A percentile compares a stretch with the other conserved stretches of the same genome.
These are phyloP conservation scores for Cryphonectria radicalis DNA, from an alignment of 2,329 filamentous ascomycete genomes.

Conservation along the genomic window DNA sequence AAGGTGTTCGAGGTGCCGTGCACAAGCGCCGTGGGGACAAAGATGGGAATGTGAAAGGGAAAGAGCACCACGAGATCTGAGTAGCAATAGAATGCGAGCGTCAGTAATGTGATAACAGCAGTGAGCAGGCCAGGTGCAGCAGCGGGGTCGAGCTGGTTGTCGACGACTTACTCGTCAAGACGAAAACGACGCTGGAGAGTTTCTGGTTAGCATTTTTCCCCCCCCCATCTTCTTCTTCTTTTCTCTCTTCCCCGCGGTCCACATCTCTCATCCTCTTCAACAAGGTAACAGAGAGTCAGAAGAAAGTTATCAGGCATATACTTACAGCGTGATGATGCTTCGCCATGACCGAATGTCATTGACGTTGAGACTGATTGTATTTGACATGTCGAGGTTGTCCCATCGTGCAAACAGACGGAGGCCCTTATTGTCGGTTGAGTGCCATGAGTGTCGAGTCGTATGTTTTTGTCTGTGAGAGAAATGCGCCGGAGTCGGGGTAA, in stretches of 20 bases:
- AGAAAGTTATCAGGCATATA: no score
- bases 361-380: slow-evolving; percentile 48
- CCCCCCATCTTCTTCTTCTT: no score
- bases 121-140: slow-evolving; percentile 1
- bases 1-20: slow-evolving; percentile 50
- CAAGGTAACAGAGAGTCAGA: not conserved
- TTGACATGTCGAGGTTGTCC: slow-evolving; percentile 20
- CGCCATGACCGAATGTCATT: slow-evolving; percentile 65
- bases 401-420: not conserved
- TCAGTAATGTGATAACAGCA: not conserved
- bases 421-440: not conserved
- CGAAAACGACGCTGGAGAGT: slow-evolving; percentile 58
- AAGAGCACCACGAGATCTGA: slow-evolving; percentile 71
- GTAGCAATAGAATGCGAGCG: not conserved
- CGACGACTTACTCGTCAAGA: slow-evolving; percentile 69
- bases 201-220: not conserved
- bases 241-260: no score
- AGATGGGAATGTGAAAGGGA: slow-evolving; percentile 68
- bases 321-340: slow-evolving; percentile 67
- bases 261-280: not conserved
- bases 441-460: not conserved
- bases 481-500: not conserved
- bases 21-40: slow-evolving; percentile 56
- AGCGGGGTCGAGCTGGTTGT: not conserved
- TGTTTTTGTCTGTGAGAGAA: not conserved